phyloP scores from a whole-genome alignment of 2,329 filamentous ascomycete species.

The Chaetomium globosum region DNA sequence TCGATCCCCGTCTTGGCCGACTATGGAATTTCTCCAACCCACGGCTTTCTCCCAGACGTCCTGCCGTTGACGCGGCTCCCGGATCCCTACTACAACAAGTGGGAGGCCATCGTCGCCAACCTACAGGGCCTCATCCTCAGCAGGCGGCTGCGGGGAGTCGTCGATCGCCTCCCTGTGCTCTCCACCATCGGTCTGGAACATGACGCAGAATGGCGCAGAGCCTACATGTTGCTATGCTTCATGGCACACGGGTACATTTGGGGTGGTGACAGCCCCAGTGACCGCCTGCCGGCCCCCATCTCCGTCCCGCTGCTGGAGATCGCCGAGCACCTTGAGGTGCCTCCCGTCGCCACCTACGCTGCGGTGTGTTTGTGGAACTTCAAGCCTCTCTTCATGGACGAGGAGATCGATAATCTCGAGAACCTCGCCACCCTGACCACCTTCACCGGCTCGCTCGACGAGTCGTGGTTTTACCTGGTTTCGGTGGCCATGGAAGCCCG shows the following conservation, averaged over 20 bases:
- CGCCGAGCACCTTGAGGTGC: slow-evolving; percentile 78
- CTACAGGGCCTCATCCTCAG: slow-evolving; percentile 85
- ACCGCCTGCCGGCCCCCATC: slow-evolving; percentile 77
- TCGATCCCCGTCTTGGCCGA: slow-evolving; percentile 67
- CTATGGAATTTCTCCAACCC: slow-evolving; percentile 75
- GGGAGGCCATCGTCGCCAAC: slow-evolving; percentile 85
- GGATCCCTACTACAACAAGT: slow-evolving; percentile 90
- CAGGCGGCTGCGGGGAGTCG: slow-evolving; percentile 75
- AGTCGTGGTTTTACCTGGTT: slow-evolving; percentile 98
- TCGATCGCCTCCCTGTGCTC: slow-evolving; percentile 80
- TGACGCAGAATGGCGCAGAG: slow-evolving; percentile 88
- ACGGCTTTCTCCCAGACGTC: slow-evolving; percentile 86
- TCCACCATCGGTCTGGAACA: slow-evolving; percentile 79
- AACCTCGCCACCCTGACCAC: slow-evolving; percentile 88
- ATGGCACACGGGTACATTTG: slow-evolving; percentile 96
- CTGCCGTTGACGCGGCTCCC: slow-evolving; percentile 78
- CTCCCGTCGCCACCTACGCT: slow-evolving; percentile 91
- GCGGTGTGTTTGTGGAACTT: slow-evolving; percentile 95
- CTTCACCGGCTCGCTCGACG: slow-evolving; percentile 91
- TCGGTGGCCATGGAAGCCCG: slow-evolving; percentile 94
- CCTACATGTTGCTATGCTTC: slow-evolving; percentile 87
- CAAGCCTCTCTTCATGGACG: slow-evolving; percentile 83
- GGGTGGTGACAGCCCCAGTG: slow-evolving; percentile 82
- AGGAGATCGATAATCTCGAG: slow-evolving; percentile 78
- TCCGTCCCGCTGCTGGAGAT: slow-evolving; percentile 80